These are phyloP conservation scores for Beauveria rudraprayagi DNA, from an alignment of 2,329 filamentous ascomycete species.

Conservation along the genomic window DNA sequence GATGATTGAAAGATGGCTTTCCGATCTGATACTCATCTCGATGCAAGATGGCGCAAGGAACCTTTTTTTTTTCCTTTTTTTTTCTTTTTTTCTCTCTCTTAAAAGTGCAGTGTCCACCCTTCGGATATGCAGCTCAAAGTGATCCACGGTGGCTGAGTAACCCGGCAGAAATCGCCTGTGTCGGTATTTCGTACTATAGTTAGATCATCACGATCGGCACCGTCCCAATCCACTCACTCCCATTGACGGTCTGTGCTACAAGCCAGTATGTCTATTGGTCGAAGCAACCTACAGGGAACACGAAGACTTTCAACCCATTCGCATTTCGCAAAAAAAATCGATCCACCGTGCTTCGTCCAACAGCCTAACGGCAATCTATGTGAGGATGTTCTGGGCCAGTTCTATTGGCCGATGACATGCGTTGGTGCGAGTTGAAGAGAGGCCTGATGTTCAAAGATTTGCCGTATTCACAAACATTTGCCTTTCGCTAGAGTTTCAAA, in stretches of 20 bases:
- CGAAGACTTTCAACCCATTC: no score
- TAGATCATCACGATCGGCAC: conserved; percentile 1
- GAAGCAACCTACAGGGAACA: background rate
- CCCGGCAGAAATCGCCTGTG: background rate
- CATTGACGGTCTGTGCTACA: background rate
- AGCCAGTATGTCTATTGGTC: background rate
- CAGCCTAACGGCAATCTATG: no score
- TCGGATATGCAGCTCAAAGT: background rate
- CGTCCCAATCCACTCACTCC: background rate
- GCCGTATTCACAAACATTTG: background rate
- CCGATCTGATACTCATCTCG: background rate
- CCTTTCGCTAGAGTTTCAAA: background rate
- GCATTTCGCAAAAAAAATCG: background rate
- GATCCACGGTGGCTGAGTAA: background rate
- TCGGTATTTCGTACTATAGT: background rate
- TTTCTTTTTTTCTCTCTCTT: no score
- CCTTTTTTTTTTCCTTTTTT: no score
- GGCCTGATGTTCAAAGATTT: background rate
- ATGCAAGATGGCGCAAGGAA: background rate
- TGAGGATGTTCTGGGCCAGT: no score
- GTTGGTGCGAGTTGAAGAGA: no score
- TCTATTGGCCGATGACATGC: no score
- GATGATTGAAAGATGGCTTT: background rate
- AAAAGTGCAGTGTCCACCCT: background rate
- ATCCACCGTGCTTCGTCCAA: background rate